A percentile compares a stretch with the other conserved stretches of the same genome.
Evolutionary conservation across 805 yeast species (phyloP).

Genomic region (Metschnikowia cerradonensis): DNA sequence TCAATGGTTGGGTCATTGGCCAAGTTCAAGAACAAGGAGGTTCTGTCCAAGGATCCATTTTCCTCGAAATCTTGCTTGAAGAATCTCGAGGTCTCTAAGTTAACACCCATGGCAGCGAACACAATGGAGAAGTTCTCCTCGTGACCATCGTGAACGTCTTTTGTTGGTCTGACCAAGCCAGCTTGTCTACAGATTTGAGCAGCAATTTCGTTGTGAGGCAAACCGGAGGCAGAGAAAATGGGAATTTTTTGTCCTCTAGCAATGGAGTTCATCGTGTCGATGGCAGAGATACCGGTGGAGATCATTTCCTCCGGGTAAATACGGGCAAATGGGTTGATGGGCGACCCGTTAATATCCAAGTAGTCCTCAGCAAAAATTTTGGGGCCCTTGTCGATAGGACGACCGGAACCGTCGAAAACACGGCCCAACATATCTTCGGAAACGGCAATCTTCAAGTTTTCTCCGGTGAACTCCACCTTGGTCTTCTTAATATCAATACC

Average conservation of each 20-base stretch:
- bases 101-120: constrained; percentile 99
- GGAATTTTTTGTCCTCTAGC: constrained; percentile 99
- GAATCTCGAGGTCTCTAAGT: constrained; percentile 96
- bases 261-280: constrained; percentile 98
- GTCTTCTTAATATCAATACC: constrained; percentile 99
- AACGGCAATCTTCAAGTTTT: constrained; percentile 87
- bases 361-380: constrained; percentile 98
- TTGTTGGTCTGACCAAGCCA: constrained; percentile 97
- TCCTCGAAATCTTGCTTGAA: constrained; percentile 99
- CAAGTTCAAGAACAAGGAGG: constrained; percentile 90
- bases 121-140: constrained; percentile 99
- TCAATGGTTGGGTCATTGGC: constrained; percentile 99
- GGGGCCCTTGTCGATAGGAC: constrained; percentile 98
- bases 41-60: constrained; percentile 97
- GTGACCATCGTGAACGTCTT: constrained; percentile 99
- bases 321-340: constrained; percentile 97
- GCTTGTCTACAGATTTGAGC: constrained; percentile 99
- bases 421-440: constrained; percentile 97
- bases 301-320: constrained; percentile 99
- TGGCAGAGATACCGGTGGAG: constrained; percentile 97
- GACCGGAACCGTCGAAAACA: constrained; percentile 97
- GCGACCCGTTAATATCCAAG: constrained; percentile 97
- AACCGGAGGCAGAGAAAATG: constrained; percentile 97
- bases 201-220: constrained; percentile 99
- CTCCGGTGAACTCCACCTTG: constrained; percentile 94